Base-by-base conservation (phyloP, 176 grass and related monocot genomes). In the Cenchrus purpureus region DNA sequence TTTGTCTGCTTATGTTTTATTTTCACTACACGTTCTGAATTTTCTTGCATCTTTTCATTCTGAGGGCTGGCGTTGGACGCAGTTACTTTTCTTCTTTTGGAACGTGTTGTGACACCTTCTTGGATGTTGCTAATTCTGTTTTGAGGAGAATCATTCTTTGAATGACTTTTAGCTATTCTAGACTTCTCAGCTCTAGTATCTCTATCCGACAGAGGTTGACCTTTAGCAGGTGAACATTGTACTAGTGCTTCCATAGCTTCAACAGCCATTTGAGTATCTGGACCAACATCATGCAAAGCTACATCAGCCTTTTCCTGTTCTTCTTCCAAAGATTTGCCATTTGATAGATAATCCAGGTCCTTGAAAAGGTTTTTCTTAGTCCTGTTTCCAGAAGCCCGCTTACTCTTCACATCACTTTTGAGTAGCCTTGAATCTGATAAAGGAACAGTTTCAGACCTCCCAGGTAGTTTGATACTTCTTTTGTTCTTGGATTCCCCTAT, bases 191-290 rank as follows among this genome's bases (percentile, higher is more conserved):
- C 52, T 71, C 15, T 82, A 15, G 31, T 79, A 82, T 57, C 67
- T 80, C 61, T 78, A 53, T 83, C 68, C 45, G 63, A 25, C 61
- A 25, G 51, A 81, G 87, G 29, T 81, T 72, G 62, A 82, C 31
- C 87, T 87, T 87, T 74, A 51, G 81, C 64, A 86, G 89, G 80
- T 68, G 84, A 90, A 76, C 64, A 73, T 88, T 92, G 87, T 52
- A 82, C 70, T 83, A 95, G 52, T 45, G 76, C 83, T 71, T 98
- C 91, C 62, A 98, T 93, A 82, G 87, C 92, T 95, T 95, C 92
- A 37, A 78, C 67, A 88, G 92, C 93, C 85, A 95, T 90, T 87
- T 98, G 95, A 71, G 93, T 95, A 87, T 98, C 90, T 68, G 86
- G 89, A 65, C 91, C 92, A 87, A 93, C 79, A 88, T 91, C 84